These are phyloP conservation scores for Aspergillus egyptiacus DNA, from an alignment of 495 filamentous ascomycete genomes.

Conservation along the genomic window DNA sequence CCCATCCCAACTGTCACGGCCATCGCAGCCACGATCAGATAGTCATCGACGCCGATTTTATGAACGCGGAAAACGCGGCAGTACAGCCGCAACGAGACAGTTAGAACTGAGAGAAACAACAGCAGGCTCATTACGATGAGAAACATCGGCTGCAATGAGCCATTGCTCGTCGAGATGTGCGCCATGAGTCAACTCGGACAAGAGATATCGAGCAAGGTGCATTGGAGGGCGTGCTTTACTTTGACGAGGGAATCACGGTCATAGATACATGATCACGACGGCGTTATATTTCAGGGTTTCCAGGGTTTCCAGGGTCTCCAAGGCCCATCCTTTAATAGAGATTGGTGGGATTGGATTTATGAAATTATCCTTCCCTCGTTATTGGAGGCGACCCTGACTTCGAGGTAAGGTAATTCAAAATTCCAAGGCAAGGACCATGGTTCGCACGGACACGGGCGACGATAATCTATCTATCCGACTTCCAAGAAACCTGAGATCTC, in stretches of 20 bases:
- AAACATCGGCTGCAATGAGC: constrained; percentile 16
- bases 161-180: constrained; percentile 15
- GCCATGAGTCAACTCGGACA: constrained; percentile 11
- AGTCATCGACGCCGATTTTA: constrained; percentile 13
- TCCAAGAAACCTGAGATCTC: too few species aligned
- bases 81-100: constrained; percentile 10
- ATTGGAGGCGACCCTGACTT: too few species aligned
- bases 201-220: not conserved
- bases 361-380: too few species aligned
- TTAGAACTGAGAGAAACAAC: constrained; percentile 9
- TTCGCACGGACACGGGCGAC: too few species aligned
- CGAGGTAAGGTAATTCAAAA: too few species aligned
- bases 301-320: not conserved
- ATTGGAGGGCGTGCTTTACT: not conserved
- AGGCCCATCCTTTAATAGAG: too few species aligned
- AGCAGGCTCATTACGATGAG: constrained; percentile 11
- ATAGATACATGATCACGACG: not conserved
- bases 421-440: too few species aligned
- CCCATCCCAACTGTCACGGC: constrained; percentile 15
- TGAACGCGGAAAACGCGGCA: constrained; percentile 6
- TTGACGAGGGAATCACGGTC: not conserved
- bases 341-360: too few species aligned
- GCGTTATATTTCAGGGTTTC: too few species aligned
- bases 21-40: constrained; percentile 13
- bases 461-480: too few species aligned